These are phyloP conservation scores for Penicillium italicum DNA, from an alignment of 2,329 filamentous ascomycete species.

Conservation along the genomic window DNA sequence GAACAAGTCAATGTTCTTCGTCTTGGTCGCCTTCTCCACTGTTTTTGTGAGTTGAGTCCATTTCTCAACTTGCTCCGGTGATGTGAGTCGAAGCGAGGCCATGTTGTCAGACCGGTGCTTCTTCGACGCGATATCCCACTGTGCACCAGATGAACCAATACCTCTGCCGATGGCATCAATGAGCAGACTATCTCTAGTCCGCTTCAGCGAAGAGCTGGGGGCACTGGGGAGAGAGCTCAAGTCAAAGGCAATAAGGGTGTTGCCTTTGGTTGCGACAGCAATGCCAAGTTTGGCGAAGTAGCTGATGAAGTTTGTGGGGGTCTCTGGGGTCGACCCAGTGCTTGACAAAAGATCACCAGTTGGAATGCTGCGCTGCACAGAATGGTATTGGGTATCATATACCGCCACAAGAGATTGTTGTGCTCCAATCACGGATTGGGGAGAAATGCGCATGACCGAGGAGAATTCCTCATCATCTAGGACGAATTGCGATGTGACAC, in stretches of 20 bases:
- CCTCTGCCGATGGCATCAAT: slow-evolving; percentile 45
- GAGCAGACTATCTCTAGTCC: slow-evolving; percentile 39
- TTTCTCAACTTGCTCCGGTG: slow-evolving; percentile 30
- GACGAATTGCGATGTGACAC: slow-evolving; percentile 38
- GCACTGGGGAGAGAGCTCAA: slow-evolving; percentile 33
- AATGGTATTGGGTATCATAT: slow-evolving; percentile 48
- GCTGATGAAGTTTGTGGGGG: slow-evolving; percentile 38
- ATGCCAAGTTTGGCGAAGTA: slow-evolving; percentile 46
- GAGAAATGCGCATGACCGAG: slow-evolving; percentile 44
- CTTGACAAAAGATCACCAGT: slow-evolving; percentile 31
- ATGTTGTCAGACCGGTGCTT: slow-evolving; percentile 31
- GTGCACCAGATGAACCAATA: slow-evolving; percentile 32
- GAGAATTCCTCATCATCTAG: slow-evolving; percentile 38
- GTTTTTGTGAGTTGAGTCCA: slow-evolving; percentile 35
- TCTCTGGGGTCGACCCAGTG: slow-evolving; percentile 19
- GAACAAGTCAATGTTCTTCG: slow-evolving; percentile 31
- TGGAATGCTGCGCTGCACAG: slow-evolving; percentile 43
- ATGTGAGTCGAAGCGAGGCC: slow-evolving; percentile 32
- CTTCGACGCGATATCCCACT: slow-evolving; percentile 30
- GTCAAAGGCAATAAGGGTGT: slow-evolving; percentile 45
- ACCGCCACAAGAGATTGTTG: slow-evolving; percentile 42
- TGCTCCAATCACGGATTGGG: slow-evolving; percentile 42
- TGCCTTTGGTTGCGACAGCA: slow-evolving; percentile 41
- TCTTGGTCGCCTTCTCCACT: slow-evolving; percentile 28
- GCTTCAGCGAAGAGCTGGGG: slow-evolving; percentile 34